These are phyloP conservation scores for Butyriboletus loyo DNA, from an alignment of 768 basidiomycete species.

Conservation along the genomic window DNA sequence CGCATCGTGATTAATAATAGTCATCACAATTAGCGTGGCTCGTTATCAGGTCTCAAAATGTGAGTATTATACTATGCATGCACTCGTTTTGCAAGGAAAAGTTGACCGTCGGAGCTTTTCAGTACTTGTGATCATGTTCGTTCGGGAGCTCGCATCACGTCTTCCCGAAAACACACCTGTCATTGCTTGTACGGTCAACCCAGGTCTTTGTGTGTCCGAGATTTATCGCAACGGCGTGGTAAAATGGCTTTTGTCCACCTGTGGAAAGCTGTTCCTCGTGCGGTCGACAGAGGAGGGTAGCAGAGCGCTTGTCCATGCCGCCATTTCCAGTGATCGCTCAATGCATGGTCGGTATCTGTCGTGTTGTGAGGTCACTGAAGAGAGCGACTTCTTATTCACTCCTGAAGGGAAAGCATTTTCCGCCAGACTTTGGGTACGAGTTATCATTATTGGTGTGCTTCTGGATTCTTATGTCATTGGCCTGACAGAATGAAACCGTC, in stretches of 20 bases:
- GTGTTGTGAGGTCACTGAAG: constrained; percentile 23
- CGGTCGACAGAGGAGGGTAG: constrained; percentile 35
- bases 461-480: not conserved
- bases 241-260: not conserved
- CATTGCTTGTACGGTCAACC: constrained; percentile 27
- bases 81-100: not conserved
- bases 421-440: constrained; percentile 33
- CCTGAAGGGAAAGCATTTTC: constrained; percentile 29
- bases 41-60: constrained; percentile 28
- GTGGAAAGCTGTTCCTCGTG: constrained; percentile 15
- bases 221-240: constrained; percentile 17
- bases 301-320: constrained; percentile 34
- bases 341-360: constrained; percentile 33
- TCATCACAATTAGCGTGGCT: not conserved
- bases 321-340: constrained; percentile 23
- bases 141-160: constrained; percentile 31
- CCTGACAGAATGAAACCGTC: constrained; percentile 22
- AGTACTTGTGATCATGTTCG: constrained; percentile 35
- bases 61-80: constrained; percentile 7
- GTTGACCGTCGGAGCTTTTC: not conserved
- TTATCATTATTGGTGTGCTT: not conserved
- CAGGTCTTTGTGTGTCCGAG: constrained; percentile 34
- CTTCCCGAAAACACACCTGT: constrained; percentile 23
- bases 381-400: constrained; percentile 29
- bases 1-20: not conserved